Percentiles rank a stretch among this genome's conserved stretches.
Conservation (phyloP, 192 early-diverging fungal genomes). For the Coemansia sp. region DNA sequence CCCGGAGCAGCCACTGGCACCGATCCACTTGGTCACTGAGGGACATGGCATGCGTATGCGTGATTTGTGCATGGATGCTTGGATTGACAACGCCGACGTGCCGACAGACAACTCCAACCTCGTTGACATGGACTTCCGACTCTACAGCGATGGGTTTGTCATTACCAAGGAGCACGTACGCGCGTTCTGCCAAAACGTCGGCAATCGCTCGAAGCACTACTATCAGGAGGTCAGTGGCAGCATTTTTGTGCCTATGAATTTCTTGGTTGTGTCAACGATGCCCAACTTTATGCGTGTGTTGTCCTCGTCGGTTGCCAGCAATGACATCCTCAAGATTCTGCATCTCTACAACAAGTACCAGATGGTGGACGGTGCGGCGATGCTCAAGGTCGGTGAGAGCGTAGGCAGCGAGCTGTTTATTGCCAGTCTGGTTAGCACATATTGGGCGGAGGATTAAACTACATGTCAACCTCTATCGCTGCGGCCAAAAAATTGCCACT, state of each 20-base stretch:
- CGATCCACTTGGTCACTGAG: constrained; percentile 10
- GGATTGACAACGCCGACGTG: constrained; percentile 10
- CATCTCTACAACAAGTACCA: constrained; percentile 87
- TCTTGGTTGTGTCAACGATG: constrained; percentile 77
- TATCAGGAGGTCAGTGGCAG: constrained; percentile 47
- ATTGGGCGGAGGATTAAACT: constrained; percentile 81
- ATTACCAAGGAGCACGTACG: constrained; percentile 77
- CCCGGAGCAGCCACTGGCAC: constrained; percentile 2
- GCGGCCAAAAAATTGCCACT: constrained; percentile 63
- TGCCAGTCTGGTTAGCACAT: constrained; percentile 70
- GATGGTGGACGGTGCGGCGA: constrained; percentile 58
- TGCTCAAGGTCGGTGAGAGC: constrained; percentile 67
- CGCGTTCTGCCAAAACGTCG: constrained; percentile 66
- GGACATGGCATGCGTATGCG: background rate
- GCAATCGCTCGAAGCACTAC: constrained; percentile 63
- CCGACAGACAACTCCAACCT: constrained; percentile 1
- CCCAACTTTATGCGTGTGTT: constrained; percentile 76
- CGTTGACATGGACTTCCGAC: background rate
- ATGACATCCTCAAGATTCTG: constrained; percentile 75
- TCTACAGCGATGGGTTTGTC: background rate
- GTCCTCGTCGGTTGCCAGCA: constrained; percentile 79
- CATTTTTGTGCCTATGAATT: constrained; percentile 78
- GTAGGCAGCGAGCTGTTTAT: constrained; percentile 72
- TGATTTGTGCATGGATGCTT: background rate
- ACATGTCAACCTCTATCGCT: constrained; percentile 59